These are phyloP conservation scores for Magnolia kwangsiensis DNA, from an alignment of 164 flowering plant species.

Conservation along the genomic window DNA sequence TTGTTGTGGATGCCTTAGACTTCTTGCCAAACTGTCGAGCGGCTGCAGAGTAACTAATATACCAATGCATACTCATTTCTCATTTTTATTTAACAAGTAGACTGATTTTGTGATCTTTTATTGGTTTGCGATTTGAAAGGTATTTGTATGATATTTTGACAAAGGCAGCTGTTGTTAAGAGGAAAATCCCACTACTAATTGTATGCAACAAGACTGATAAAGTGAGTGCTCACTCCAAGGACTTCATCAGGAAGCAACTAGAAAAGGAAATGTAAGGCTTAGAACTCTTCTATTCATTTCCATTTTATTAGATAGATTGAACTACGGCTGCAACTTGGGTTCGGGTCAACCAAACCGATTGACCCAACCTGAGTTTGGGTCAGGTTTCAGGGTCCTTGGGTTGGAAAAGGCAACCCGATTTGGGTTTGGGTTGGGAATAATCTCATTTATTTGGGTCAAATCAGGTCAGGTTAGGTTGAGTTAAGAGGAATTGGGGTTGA, in stretches of 20 bases:
- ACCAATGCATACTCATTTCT: neutral
- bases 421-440: no score
- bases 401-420: no score
- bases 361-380: no score
- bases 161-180: slow-evolving; percentile 71
- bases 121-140: slow-evolving; percentile 36
- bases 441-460: no score
- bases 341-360: no score
- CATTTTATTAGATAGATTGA: neutral
- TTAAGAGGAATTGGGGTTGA: no score
- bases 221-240: slow-evolving; percentile 90
- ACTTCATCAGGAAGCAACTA: slow-evolving; percentile 83
- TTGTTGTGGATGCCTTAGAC: slow-evolving; percentile 90
- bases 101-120: neutral
- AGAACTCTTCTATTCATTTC: neutral
- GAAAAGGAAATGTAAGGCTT: slow-evolving; percentile 86
- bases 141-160: slow-evolving; percentile 91
- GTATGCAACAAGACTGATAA: slow-evolving; percentile 94
- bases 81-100: neutral
- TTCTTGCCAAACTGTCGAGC: slow-evolving; percentile 81
- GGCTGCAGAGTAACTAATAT: slow-evolving; percentile 70
- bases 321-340: no score
- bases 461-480: no score
- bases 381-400: no score
- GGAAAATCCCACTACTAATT: slow-evolving; percentile 68